phyloP scores from a whole-genome alignment of 176 grass and related monocot species.

The Phragmites australis region DNA sequence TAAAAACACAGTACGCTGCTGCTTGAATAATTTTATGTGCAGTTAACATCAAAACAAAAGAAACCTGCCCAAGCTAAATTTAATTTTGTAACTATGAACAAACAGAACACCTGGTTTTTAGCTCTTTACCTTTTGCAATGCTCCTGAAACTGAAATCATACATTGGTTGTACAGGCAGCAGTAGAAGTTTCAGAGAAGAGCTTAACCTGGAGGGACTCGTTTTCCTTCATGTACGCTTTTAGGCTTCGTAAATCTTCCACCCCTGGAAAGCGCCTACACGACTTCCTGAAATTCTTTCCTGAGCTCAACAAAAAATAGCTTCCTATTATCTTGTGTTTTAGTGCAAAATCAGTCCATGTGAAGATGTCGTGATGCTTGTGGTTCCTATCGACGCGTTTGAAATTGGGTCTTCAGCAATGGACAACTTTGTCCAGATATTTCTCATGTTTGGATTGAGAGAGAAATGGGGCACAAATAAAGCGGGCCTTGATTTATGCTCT shows the following conservation, averaged over 20 bases:
- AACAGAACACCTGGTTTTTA: not conserved
- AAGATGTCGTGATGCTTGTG: not conserved
- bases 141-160: not conserved
- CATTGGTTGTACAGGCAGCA: conserved; percentile 30
- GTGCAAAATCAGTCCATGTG: not conserved
- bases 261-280: no score
- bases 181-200: not conserved
- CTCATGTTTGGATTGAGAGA: not conserved
- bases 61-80: conserved; percentile 4
- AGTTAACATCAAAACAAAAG: not conserved
- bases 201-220: not conserved
- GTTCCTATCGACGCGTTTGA: not conserved
- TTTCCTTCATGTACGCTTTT: not conserved
- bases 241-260: not conserved
- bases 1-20: not conserved
- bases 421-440: not conserved
- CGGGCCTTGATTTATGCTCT: not conserved
- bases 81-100: conserved; percentile 7
- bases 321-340: not conserved
- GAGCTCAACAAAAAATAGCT: no score
- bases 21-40: not conserved
- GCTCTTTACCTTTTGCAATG: not conserved
- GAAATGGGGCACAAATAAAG: not conserved
- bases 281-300: no score
- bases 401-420: not conserved